Evolutionary conservation across 106 monocot genomes (phyloP).

Genomic region (Amphibolis antarctica): DNA sequence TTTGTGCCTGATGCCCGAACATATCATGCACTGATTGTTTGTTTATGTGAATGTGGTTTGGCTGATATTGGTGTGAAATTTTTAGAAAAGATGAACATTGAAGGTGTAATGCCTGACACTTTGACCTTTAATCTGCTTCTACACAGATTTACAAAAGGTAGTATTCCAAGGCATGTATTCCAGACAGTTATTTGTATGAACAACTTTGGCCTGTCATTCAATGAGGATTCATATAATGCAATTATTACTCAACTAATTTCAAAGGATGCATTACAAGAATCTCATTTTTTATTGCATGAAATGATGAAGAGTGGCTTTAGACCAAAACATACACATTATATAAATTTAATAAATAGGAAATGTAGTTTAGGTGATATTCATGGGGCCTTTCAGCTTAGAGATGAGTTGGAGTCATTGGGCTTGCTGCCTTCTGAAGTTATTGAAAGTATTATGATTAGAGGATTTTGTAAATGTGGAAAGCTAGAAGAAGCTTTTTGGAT

Average conservation of each 20-base stretch:
- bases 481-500: conserved; percentile 67
- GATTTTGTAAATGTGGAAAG: conserved; percentile 71
- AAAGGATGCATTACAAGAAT: conserved; percentile 42
- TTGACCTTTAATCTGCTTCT: conserved; percentile 65
- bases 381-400: conserved; percentile 63
- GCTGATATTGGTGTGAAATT: conserved; percentile 56
- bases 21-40: conserved; percentile 53
- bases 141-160: conserved; percentile 33
- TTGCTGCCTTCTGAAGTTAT: conserved; percentile 56
- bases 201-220: conserved; percentile 35
- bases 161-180: conserved; percentile 27
- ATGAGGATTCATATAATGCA: conserved; percentile 40
- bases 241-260: conserved; percentile 62
- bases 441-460: conserved; percentile 60
- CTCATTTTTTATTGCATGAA: conserved; percentile 46
- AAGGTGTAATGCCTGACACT: conserved; percentile 43
- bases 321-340: conserved; percentile 63
- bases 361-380: conserved; percentile 58
- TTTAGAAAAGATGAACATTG: conserved; percentile 60
- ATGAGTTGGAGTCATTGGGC: conserved; percentile 57
- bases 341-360: conserved; percentile 70
- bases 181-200: conserved; percentile 54
- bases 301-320: conserved; percentile 52
- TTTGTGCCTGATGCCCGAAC: conserved; percentile 45
- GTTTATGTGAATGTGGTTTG: conserved; percentile 50